Base-by-base conservation (phyloP, 306 rosid genomes). In the Prunus fruticosa region DNA sequence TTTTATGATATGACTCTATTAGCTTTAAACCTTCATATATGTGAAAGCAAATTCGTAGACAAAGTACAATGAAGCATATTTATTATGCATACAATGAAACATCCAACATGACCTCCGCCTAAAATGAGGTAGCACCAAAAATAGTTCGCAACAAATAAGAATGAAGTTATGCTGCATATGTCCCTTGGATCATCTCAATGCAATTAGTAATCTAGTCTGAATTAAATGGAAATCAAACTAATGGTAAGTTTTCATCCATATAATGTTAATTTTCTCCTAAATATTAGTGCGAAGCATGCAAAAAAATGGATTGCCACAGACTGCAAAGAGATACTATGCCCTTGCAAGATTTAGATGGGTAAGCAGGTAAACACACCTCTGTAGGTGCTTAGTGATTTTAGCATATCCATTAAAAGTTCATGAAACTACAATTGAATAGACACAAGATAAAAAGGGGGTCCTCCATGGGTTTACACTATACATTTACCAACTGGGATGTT, bases 1-100 rank as follows among this genome's bases (percentile, higher is more conserved):
- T 23, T 23, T 73, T 32, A 64, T 64, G 75, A 76, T 56, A 54
- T n/a, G n/a, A 73, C 30, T 68, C 75, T 58, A 45, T 22, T 57
- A 60, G 57, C 34, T 53, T 13, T 34, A 54, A 70, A 3, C 11
- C 22, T 28, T 54, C 20, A 9, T 10, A 34, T 13, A 56, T 25
- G 20, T 6, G 41, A 52, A 41, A 23, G 3, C 1, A 10, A 54
- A 15, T 43, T 25, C 10, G 43, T 16, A 32, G 20, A 66, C 0
- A 20, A 41, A 41, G n/a, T 66, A 19, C 57, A 73, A 43, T 4
- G 46, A 60, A 60, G 25, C 49, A 34, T 34, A 23, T 25, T 18
- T 15, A 46, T 56, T 30, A 56, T 2, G 15, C 45, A 58, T 46
- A 27, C 53, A 14, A 15, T 72, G 52, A 72, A 56, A 50, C 45